Base-by-base conservation (phyloP, 1,284 basidiomycete species). In the Irpex rosettiformis region DNA sequence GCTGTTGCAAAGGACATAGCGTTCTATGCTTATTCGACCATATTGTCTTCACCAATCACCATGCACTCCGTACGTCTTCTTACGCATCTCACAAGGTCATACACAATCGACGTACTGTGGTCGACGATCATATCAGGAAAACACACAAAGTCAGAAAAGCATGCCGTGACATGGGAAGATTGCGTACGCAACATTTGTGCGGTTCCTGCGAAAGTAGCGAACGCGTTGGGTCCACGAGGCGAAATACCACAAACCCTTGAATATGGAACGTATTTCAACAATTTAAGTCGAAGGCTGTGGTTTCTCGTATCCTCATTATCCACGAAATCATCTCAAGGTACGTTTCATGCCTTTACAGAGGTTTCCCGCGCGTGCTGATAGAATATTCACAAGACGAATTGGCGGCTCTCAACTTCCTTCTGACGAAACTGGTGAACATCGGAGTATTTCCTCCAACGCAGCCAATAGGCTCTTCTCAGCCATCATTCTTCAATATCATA, bases 31-130 rank as follows among this genome's bases (percentile, higher is more conserved):
- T 89, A 89, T 67, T 79, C 81, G 18, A 83, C 82, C 0, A 73
- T 91, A 45, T 71, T 87, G 24, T 79, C 84, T 3, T 68, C 77
- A 21, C 73, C 79, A 7, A 61, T 88, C 37, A 74, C 72, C 33
- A 69, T 75, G 4, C 78, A 80, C 61, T 79, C 79, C 2, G 68
- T 87, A 27, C 67, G 69, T 51, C 58, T 90, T 0, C 75, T 95
- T 18, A 75, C 73, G n/a, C 75, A 72, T 21, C 75, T 95, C 6
- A 67, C 78, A 2, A 72, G 69, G 49, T 74, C 81, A 30, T 94
- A 91, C 67, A 81, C 89, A 4, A 72, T 94, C 51, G 87, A 91
- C 63, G 77, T 85, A 43, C 69, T 94, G 18, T 83, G 88, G 67
- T 65, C 71, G 63, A 66, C 25, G 30, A 40, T 22, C 13, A 24